Conservation (phyloP, 495 filamentous ascomycete species). For the Copromyces sp. region DNA sequence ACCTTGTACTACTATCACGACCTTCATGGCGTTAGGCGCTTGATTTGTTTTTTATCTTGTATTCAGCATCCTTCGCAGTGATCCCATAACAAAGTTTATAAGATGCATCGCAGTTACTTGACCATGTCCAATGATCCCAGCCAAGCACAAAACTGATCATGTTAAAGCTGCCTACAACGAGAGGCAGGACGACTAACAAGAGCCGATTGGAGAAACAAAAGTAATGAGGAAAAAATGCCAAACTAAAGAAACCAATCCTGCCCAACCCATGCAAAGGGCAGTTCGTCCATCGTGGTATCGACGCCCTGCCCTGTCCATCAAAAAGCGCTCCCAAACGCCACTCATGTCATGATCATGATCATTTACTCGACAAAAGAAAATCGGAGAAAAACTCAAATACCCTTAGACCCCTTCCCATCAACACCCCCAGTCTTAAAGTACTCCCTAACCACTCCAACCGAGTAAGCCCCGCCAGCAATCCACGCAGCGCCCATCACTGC, state of each 20-base stretch:
- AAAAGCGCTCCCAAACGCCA: not conserved
- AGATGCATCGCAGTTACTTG: too few species aligned
- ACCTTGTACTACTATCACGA: not conserved
- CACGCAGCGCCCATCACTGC: constrained; percentile 47
- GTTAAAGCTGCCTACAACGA: not conserved
- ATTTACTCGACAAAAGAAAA: not conserved
- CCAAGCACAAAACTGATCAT: not conserved
- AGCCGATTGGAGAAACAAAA: not conserved
- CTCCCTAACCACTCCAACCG: constrained; percentile 57
- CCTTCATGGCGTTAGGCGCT: not conserved
- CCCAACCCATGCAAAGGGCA: not conserved
- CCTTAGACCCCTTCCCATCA: constrained; percentile 44
- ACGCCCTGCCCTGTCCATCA: not conserved
- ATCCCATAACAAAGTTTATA: too few species aligned
- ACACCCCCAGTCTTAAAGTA: constrained; percentile 50
- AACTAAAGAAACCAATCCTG: not conserved
- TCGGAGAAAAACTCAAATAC: constrained; percentile 26
- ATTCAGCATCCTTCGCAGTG: not conserved
- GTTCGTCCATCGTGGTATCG: not conserved
- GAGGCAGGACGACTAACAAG: not conserved
- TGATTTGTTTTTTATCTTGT: not conserved
- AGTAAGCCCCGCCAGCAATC: constrained; percentile 55
- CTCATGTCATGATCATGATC: not conserved
- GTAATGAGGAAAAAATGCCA: not conserved
- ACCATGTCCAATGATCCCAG: not conserved